Evolutionary conservation across 768 basidiomycete genomes (phyloP).

Genomic region (Filobasidium wieringae): DNA sequence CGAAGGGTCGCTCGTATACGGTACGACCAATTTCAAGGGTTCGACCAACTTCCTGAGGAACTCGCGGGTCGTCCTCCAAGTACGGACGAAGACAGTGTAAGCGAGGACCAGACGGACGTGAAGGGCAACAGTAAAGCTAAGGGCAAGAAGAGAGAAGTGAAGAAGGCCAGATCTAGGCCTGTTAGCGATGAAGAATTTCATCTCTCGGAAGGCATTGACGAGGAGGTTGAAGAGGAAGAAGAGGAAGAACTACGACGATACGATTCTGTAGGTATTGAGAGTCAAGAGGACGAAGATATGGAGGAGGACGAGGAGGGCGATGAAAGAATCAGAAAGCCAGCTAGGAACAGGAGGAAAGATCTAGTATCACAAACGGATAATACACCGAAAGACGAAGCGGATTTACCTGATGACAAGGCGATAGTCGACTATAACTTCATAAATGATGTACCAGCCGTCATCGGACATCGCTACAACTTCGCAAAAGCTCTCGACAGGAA

Average conservation of each 20-base stretch:
- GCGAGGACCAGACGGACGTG: not conserved
- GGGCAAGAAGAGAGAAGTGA: not conserved
- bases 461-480: not conserved
- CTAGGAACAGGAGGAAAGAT: not conserved
- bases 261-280: not conserved
- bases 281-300: not conserved
- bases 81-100: not conserved
- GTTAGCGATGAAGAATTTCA: not conserved
- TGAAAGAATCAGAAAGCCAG: not conserved
- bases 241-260: not conserved
- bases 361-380: not conserved
- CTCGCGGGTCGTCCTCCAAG: not conserved
- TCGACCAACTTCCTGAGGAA: not conserved
- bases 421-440: not conserved
- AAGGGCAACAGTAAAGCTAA: not conserved
- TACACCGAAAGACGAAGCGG: not conserved
- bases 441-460: not conserved
- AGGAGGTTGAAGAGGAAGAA: not conserved
- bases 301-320: not conserved
- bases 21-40: not conserved
- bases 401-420: not conserved
- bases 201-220: constrained; percentile 1
- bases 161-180: not conserved
- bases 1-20: not conserved
- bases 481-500: not conserved